phyloP scores from a whole-genome alignment of 768 basidiomycete genomes.

The Pleurotus djamor region DNA sequence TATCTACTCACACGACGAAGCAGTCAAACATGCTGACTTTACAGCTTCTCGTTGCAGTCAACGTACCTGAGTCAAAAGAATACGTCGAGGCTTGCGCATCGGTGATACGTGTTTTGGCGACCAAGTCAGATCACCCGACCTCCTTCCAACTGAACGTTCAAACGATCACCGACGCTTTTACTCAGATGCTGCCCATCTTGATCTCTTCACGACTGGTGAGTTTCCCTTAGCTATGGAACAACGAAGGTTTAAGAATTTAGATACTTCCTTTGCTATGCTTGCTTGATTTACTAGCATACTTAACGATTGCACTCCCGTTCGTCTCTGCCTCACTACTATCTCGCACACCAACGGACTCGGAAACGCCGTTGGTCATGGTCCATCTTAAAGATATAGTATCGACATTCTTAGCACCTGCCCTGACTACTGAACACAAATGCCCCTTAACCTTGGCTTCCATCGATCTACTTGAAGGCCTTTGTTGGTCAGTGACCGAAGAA shows the following conservation, averaged over 20 bases:
- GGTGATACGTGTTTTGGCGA: slow-evolving; percentile 18
- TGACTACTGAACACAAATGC: slow-evolving; percentile 13
- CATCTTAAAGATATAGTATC: slow-evolving; percentile 40
- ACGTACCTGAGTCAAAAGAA: slow-evolving; percentile 19
- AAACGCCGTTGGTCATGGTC: slow-evolving; percentile 28
- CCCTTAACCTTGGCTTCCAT: slow-evolving; percentile 39
- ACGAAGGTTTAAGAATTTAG: slow-evolving; percentile 28
- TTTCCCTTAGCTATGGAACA: slow-evolving; percentile 6
- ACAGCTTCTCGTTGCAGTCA: slow-evolving; percentile 46
- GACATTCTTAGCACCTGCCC: slow-evolving; percentile 32
- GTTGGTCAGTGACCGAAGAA: slow-evolving; percentile 44
- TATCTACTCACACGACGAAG: slow-evolving; percentile 54
- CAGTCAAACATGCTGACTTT: slow-evolving; percentile 41
- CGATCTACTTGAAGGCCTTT: slow-evolving; percentile 52
- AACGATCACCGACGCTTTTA: slow-evolving; percentile 28
- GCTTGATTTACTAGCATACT: slow-evolving; percentile 47
- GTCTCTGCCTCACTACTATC: slow-evolving; percentile 22
- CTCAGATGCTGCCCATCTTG: slow-evolving; percentile 37
- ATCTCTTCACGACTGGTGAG: slow-evolving; percentile 38
- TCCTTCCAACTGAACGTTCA: background rate
- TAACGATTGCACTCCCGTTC: slow-evolving; percentile 52
- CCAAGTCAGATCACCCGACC: background rate
- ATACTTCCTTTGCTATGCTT: slow-evolving; percentile 43
- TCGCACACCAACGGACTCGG: slow-evolving; percentile 23
- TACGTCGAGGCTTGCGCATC: slow-evolving; percentile 43